Evolutionary conservation across 192 early-diverging fungal species (phyloP).

Genomic region (Coemansia sp.): DNA sequence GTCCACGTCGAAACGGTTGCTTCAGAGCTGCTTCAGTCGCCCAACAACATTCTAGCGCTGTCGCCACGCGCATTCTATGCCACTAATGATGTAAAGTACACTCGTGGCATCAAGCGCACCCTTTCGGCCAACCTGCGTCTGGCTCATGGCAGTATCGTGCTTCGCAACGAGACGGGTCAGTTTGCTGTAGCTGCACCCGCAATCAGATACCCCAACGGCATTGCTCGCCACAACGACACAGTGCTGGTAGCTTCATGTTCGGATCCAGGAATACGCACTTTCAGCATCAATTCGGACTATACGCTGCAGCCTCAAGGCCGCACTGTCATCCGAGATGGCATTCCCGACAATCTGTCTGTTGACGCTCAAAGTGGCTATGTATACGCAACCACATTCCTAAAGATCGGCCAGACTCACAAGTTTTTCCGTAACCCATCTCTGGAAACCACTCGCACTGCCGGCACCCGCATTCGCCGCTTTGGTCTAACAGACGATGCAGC

Average conservation of each 20-base stretch:
- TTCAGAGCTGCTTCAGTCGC: slow-evolving; percentile 54
- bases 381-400: slow-evolving; percentile 36
- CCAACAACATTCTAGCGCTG: slow-evolving; percentile 58
- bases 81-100: slow-evolving; percentile 56
- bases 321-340: slow-evolving; percentile 17
- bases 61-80: slow-evolving; percentile 60
- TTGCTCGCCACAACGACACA: slow-evolving; percentile 28
- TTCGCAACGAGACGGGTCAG: slow-evolving; percentile 26
- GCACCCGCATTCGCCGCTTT: slow-evolving; percentile 30
- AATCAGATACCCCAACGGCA: slow-evolving; percentile 47
- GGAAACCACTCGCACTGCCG: slow-evolving; percentile 28
- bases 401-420: slow-evolving; percentile 23
- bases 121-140: slow-evolving; percentile 22
- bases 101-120: slow-evolving; percentile 18
- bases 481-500: slow-evolving; percentile 13
- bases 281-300: slow-evolving; percentile 5
- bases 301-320: slow-evolving; percentile 22
- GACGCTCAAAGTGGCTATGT: slow-evolving; percentile 42
- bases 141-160: slow-evolving; percentile 29
- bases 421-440: slow-evolving; percentile 31
- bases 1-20: slow-evolving; percentile 56
- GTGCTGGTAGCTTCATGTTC: slow-evolving; percentile 45
- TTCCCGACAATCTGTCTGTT: slow-evolving; percentile 39
- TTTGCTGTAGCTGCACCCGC: slow-evolving; percentile 26
- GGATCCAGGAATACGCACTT: slow-evolving; percentile 40